A percentile compares a stretch with the other conserved stretches of the same genome.
These are phyloP conservation scores for Hypomyces rosellus DNA, from an alignment of 2,329 filamentous ascomycete species.

Conservation along the genomic window DNA sequence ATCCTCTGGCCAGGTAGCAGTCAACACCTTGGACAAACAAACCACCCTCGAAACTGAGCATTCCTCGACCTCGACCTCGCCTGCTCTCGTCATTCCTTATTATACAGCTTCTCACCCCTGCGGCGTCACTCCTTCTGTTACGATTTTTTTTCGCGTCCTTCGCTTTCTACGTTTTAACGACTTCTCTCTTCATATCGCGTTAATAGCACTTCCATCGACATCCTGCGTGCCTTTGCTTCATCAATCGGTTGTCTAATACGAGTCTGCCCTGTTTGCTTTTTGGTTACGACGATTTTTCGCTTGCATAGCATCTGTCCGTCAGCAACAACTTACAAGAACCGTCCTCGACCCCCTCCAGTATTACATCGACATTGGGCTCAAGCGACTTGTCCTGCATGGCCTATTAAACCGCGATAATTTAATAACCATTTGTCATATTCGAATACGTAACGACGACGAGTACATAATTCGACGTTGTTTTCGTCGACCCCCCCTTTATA, in stretches of 20 bases:
- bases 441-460: not conserved
- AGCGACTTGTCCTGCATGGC: conserved; percentile 1
- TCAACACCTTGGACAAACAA: not conserved
- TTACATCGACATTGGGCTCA: not conserved
- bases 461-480: not conserved
- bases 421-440: too few species aligned
- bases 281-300: conserved; percentile 25
- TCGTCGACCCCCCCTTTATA: not conserved
- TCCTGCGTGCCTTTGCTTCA: conserved; percentile 1
- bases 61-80: not conserved
- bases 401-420: not conserved
- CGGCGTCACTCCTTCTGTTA: not conserved
- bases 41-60: not conserved
- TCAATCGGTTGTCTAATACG: conserved; percentile 1
- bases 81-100: not conserved
- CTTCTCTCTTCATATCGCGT: conserved; percentile 2
- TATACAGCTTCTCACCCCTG: not conserved
- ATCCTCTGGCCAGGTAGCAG: not conserved
- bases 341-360: not conserved
- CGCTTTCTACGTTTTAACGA: conserved; percentile 4
- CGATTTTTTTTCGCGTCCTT: not conserved
- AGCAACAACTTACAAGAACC: conserved; percentile 14
- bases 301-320: conserved; percentile 22
- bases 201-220: conserved; percentile 5
- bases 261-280: conserved; percentile 17